These are phyloP conservation scores for Parietaria judaica DNA, from an alignment of 306 rosid genomes.

Conservation along the genomic window DNA sequence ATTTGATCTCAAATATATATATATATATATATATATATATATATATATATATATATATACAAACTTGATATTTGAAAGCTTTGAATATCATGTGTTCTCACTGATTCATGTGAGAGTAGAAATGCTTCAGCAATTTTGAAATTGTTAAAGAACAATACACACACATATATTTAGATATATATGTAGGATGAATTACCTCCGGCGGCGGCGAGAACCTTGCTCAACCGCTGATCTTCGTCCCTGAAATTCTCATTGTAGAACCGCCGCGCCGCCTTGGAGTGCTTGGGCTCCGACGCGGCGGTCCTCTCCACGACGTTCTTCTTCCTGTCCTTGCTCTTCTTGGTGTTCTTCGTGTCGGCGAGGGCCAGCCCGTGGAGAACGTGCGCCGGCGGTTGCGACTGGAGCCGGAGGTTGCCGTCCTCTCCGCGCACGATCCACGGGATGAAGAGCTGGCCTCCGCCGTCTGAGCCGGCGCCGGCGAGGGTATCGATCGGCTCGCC, in stretches of 20 bases:
- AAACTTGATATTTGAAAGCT: too few relatives aligned
- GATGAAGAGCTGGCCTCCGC: slow-evolving; percentile 50
- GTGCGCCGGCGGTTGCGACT: slow-evolving; percentile 51
- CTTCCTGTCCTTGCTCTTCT: slow-evolving; percentile 25
- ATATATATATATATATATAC: too few relatives aligned
- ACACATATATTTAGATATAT: too few relatives aligned
- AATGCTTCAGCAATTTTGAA: too few relatives aligned
- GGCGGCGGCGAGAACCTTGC: slow-evolving; percentile 92
- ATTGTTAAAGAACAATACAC: too few relatives aligned
- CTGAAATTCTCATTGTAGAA: slow-evolving; percentile 66
- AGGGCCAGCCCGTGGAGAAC: slow-evolving; percentile 39
- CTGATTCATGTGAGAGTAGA: too few relatives aligned
- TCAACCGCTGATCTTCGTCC: slow-evolving; percentile 55
- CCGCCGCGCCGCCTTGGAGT: slow-evolving; percentile 80
- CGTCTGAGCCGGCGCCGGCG: slow-evolving; percentile 23
- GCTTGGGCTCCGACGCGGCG: slow-evolving; percentile 32
- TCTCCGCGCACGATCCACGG: slow-evolving; percentile 90
- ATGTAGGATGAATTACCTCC: slow-evolving; percentile 47
- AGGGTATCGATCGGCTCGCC: not conserved
- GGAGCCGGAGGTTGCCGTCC: slow-evolving; percentile 68
- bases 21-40: too few relatives aligned
- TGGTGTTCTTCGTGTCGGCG: slow-evolving; percentile 39
- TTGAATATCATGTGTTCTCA: too few relatives aligned
- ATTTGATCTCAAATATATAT: too few relatives aligned
- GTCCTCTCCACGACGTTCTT: slow-evolving; percentile 17